Evolutionary conservation across 2,329 filamentous ascomycete species (phyloP).

Genomic region (Botryotinia narcissicola): DNA sequence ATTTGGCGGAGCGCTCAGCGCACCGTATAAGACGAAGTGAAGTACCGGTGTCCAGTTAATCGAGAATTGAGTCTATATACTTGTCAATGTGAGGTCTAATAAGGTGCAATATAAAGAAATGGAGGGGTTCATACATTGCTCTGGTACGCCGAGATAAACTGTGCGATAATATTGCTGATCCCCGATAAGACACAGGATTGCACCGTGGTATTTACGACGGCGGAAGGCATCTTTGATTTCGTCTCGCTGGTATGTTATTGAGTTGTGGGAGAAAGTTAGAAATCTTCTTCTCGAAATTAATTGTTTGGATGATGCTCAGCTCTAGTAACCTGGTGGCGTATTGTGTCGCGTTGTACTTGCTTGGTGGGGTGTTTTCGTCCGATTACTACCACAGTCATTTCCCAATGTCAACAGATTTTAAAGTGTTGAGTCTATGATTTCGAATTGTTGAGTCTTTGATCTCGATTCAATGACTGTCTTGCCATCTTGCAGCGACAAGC

Average conservation of each 20-base stretch:
- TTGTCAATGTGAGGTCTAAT: not conserved
- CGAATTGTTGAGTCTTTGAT: not conserved
- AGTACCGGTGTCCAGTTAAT: constrained; percentile 68
- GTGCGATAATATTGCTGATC: constrained; percentile 56
- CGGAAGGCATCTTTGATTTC: constrained; percentile 14
- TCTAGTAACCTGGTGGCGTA: not conserved
- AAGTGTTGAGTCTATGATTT: not conserved
- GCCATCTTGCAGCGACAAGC: not conserved
- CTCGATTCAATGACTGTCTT: not conserved
- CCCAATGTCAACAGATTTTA: not conserved
- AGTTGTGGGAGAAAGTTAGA: not conserved
- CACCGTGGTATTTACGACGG: constrained; percentile 14
- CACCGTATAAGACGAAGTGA: constrained; percentile 73
- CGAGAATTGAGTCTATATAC: constrained; percentile 53
- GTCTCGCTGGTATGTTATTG: not conserved
- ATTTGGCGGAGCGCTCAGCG: constrained; percentile 77
- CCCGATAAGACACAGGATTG: constrained; percentile 19
- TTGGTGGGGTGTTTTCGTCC: not conserved
- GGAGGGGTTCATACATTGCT: constrained; percentile 22
- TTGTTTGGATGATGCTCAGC: not conserved
- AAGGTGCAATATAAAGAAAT: not conserved
- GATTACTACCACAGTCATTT: not conserved
- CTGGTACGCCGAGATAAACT: constrained; percentile 63
- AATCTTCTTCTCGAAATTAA: not conserved
- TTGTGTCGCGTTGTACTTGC: not conserved